Evolutionary conservation across 108 stramenopile genomes (phyloP).

Genomic region (Epithemia pelagica): DNA sequence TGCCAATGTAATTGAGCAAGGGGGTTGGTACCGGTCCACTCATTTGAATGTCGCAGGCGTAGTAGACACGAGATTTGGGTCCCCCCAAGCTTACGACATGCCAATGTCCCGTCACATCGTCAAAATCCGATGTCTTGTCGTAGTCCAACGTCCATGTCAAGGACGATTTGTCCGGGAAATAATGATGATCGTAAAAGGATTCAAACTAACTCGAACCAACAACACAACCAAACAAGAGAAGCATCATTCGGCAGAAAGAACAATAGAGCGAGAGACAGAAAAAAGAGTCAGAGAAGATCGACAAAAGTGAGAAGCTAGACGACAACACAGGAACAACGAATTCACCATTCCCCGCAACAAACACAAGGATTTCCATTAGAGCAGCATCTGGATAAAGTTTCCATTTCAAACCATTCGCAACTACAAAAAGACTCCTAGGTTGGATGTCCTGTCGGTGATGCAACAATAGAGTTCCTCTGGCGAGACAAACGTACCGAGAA

Average conservation of each 20-base stretch:
- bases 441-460: no score
- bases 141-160: constrained; percentile 71
- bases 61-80: constrained; percentile 54
- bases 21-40: constrained; percentile 45
- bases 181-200: constrained; percentile 55
- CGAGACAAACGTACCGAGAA: constrained; percentile 64
- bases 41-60: constrained; percentile 64
- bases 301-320: no score
- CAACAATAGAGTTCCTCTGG: no score
- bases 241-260: background rate
- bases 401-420: no score
- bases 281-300: constrained; percentile 7
- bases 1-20: constrained; percentile 58
- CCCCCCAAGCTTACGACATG: constrained; percentile 48
- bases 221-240: background rate
- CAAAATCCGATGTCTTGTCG: constrained; percentile 63
- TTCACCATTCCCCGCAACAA: no score
- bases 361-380: no score
- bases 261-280: constrained; percentile 5
- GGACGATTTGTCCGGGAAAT: constrained; percentile 29
- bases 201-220: constrained; percentile 27
- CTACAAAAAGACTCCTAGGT: no score
- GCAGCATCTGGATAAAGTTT: no score
- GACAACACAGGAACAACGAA: no score
- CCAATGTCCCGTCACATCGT: constrained; percentile 73